Evolutionary conservation across 73 alveolate species (phyloP), one percentile per base, ranked within the genome.

Genomic region (Halteria grandinella): DNA sequence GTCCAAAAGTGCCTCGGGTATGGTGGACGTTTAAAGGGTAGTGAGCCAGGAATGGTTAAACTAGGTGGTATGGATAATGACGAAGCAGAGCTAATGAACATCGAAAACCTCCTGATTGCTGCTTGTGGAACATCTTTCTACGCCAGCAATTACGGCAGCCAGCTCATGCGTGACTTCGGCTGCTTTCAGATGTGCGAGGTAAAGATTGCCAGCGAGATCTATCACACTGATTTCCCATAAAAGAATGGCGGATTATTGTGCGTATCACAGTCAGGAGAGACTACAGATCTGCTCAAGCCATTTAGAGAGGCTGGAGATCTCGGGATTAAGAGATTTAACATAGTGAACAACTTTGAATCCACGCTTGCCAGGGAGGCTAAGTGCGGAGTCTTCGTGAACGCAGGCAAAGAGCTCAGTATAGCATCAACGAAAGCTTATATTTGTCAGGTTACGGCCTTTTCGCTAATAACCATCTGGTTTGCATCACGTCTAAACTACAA

Each of bases 351-450:
- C 17, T 94, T 91, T 20, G 97, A 90, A 40, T 76, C 94, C 23
- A 54, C 69, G 29, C 77, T 94, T 12, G 97, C 98, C 14, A 88
- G 94, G 32, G 83, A 54, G 40, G 91, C 87, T 15, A 79, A 66
- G 45, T 73, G 95, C 71, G 98, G 98, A 11, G 93, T 94, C 33
- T 94, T 91, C 41, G 36, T 94, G 54, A 92, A 94, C 82, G 95
- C 96, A 14, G 98, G 98, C 10, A 83, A 94, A 75, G 98, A 94
- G 81, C 86, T 91, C 1, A 92, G 95, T 41, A 95, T 90, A n/a
- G 97, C 97, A 20, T 77, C 92, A 7, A 91, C 98, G 11, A 94
- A 94, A 59, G 89, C 95, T 24, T 94, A 89, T 69, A 64, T 87
- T 0, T 76, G 93, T 14, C 69, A 90, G 60, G 95, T 55, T 2